These are phyloP conservation scores for Raphidocelis subcapitata DNA, from an alignment of 139 green algal species.

Conservation along the genomic window DNA sequence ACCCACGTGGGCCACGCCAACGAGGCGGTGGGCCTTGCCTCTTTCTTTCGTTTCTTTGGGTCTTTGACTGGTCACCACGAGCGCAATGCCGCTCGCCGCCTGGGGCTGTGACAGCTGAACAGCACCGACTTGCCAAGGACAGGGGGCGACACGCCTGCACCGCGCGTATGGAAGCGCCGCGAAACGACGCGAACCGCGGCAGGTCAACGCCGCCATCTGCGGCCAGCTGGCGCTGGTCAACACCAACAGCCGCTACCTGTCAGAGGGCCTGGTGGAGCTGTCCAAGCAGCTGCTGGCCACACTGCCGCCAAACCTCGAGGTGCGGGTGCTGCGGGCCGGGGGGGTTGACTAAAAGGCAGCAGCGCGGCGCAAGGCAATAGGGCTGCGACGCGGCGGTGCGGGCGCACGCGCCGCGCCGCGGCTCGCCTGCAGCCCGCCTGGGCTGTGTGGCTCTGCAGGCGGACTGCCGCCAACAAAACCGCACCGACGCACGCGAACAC, in stretches of 20 bases:
- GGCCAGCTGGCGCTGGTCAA: conserved; percentile 72
- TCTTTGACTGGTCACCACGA: too few species aligned
- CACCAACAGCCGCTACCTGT: conserved; percentile 82
- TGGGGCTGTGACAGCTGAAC: too few species aligned
- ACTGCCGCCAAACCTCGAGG: conserved; percentile 54
- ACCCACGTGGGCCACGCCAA: conserved; percentile 85
- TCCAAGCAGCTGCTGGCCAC: conserved; percentile 49
- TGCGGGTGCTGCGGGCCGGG: too few species aligned
- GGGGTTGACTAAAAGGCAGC: too few species aligned
- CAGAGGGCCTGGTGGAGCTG: conserved; percentile 49
- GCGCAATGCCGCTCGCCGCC: too few species aligned
- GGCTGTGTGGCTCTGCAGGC: neutral
- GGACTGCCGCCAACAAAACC: neutral
- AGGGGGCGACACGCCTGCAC: too few species aligned
- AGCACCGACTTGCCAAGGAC: too few species aligned
- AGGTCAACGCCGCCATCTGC: conserved; percentile 61
- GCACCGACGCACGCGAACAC: too few species aligned
- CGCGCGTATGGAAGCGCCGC: too few species aligned
- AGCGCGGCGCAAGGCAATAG: too few species aligned
- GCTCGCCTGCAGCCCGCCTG: too few species aligned
- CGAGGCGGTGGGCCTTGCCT: conserved; percentile 44
- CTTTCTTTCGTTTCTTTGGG: neutral
- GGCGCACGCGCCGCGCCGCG: neutral
- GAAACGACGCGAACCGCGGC: neutral
- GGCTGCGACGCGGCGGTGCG: neutral